Percentiles rank a stretch among this genome's conserved stretches.
These are phyloP conservation scores for Jaltomata sinuosa DNA, from an alignment of 257 asterid species.

Conservation along the genomic window DNA sequence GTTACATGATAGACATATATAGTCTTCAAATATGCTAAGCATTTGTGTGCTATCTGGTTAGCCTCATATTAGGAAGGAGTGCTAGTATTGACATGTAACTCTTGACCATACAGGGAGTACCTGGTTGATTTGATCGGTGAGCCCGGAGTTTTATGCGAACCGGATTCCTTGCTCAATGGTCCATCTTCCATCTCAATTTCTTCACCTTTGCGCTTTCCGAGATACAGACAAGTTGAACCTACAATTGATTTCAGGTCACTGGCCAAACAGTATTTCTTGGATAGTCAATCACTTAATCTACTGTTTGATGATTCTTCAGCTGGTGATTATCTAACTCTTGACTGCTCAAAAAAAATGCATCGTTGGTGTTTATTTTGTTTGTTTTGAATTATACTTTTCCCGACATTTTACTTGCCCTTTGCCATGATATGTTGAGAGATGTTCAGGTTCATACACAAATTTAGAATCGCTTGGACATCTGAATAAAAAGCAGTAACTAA, in stretches of 20 bases:
- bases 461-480: neutral
- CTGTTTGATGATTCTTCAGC: conserved; percentile 58
- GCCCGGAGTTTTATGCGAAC: conserved; percentile 78
- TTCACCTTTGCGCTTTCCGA: conserved; percentile 86
- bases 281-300: conserved; percentile 65
- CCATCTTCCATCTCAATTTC: conserved; percentile 84
- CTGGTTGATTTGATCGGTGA: conserved; percentile 71
- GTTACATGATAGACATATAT: neutral
- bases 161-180: conserved; percentile 91
- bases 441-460: neutral
- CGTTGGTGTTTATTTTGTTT: neutral
- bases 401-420: neutral
- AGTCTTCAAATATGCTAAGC: neutral
- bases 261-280: conserved; percentile 86
- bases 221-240: conserved; percentile 64
- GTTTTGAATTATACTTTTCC: neutral
- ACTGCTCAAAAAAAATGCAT: neutral
- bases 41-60: neutral
- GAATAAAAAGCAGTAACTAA: neutral
- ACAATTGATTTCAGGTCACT: conserved; percentile 63
- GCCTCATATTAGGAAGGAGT: neutral
- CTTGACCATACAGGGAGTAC: conserved; percentile 67
- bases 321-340: conserved; percentile 44
- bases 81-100: neutral
- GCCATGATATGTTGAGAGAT: neutral